Percentiles rank a stretch among this genome's conserved stretches.
Evolutionary conservation across 2,329 filamentous ascomycete species (phyloP).

Genomic region (Penicillium sp.): DNA sequence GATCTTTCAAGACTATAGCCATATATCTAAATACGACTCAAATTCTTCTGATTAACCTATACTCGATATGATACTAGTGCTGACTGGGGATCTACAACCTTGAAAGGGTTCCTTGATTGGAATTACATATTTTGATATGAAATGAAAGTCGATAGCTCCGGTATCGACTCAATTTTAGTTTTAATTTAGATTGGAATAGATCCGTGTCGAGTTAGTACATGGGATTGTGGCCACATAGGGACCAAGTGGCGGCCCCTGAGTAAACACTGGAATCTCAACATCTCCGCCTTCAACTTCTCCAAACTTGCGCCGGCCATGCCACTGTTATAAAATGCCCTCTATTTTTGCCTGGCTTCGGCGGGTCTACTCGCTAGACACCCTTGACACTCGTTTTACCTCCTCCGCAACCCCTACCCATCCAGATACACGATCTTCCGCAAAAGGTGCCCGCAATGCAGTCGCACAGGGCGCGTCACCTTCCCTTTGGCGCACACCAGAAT

Average conservation of each 20-base stretch:
- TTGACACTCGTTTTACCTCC: constrained; percentile 70
- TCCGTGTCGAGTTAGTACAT: background rate
- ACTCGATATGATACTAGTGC: constrained; percentile 5
- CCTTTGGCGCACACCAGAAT: constrained; percentile 84
- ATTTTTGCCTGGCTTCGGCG: constrained; percentile 49
- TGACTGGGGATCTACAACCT: constrained; percentile 9
- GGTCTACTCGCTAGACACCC: constrained; percentile 64
- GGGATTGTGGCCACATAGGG: background rate
- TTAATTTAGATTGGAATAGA: background rate
- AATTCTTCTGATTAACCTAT: background rate
- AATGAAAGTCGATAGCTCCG: background rate
- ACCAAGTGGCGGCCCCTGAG: constrained; percentile 12
- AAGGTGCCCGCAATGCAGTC: constrained; percentile 40
- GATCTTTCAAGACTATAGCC: background rate
- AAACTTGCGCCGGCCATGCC: constrained; percentile 28
- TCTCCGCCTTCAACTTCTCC: constrained; percentile 11
- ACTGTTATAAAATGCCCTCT: constrained; percentile 43
- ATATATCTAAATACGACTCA: background rate
- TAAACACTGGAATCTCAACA: constrained; percentile 17
- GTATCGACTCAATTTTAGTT: background rate
- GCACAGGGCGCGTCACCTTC: constrained; percentile 57
- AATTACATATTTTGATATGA: background rate
- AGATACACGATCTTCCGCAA: constrained; percentile 47
- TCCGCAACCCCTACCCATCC: constrained; percentile 69
- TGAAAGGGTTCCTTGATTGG: background rate